Conservation (phyloP, 768 basidiomycete species). For the Russula ochroleuca region DNA sequence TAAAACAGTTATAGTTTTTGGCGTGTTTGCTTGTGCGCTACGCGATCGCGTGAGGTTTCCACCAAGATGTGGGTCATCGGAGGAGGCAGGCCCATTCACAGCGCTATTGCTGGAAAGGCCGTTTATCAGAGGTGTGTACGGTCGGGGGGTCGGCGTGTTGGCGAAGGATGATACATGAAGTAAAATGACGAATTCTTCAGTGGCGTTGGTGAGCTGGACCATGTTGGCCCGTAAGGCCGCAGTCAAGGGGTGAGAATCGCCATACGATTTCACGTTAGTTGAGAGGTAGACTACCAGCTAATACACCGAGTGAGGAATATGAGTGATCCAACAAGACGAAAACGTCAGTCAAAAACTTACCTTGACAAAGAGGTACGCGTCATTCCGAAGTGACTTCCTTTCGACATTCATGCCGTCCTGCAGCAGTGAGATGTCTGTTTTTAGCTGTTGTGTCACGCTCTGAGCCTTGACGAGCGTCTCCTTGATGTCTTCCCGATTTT, state of each 20-base stretch:
- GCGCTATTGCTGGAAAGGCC: conserved; percentile 20
- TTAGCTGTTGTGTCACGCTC: conserved; percentile 57
- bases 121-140: conserved; percentile 51
- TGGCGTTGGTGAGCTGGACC: conserved; percentile 72
- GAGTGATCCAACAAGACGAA: neutral
- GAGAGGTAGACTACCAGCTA: conserved; percentile 77
- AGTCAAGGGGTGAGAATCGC: conserved; percentile 52
- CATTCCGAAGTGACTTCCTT: conserved; percentile 62
- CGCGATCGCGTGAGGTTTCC: conserved; percentile 21
- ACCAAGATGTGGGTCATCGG: conserved; percentile 20
- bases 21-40: conserved; percentile 13
- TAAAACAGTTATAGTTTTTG: conserved; percentile 3
- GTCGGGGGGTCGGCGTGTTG: conserved; percentile 48
- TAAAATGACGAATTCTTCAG: conserved; percentile 83
- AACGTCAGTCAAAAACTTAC: conserved; percentile 38
- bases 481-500: conserved; percentile 42
- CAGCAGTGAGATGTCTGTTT: conserved; percentile 53
- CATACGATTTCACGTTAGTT: conserved; percentile 62
- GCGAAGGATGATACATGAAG: conserved; percentile 82
- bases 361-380: conserved; percentile 79
- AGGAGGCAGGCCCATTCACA: conserved; percentile 4
- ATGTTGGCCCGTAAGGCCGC: conserved; percentile 62
- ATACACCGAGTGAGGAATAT: neutral
- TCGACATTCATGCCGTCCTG: conserved; percentile 55
- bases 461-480: conserved; percentile 60